phyloP scores from a whole-genome alignment of 805 yeast species.

The Candida ipomoeae region DNA sequence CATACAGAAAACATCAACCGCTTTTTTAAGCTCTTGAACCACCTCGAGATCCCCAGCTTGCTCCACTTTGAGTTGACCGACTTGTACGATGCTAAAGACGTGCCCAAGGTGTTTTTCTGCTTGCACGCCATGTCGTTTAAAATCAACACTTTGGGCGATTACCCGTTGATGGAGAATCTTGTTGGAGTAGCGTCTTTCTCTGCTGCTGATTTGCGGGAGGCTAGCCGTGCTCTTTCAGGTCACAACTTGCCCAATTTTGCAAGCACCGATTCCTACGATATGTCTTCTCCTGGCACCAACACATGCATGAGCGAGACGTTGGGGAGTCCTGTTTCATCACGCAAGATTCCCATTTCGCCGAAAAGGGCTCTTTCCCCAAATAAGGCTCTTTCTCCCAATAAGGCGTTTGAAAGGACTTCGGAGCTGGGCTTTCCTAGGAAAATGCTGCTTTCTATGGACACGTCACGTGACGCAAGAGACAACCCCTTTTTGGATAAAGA shows the following conservation, averaged over 20 bases:
- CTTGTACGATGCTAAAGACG: conserved; percentile 83
- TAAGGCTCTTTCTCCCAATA: no score
- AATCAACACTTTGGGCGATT: conserved; percentile 52
- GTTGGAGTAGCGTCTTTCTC: conserved; percentile 61
- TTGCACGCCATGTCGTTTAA: conserved; percentile 82
- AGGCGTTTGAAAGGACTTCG: no score
- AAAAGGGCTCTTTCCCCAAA: background rate
- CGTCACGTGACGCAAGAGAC: background rate
- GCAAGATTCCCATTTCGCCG: background rate
- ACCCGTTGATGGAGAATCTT: conserved; percentile 59
- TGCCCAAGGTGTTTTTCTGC: conserved; percentile 92
- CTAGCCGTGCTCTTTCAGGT: conserved; percentile 68
- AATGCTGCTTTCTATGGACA: background rate
- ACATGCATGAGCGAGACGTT: conserved; percentile 18
- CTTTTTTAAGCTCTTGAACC: conserved; percentile 67
- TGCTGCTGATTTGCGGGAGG: conserved; percentile 62
- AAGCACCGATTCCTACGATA: conserved; percentile 32
- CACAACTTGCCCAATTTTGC: conserved; percentile 72
- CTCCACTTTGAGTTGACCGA: conserved; percentile 91
- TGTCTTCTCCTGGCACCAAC: conserved; percentile 15
- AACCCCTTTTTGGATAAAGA: conserved; percentile 1
- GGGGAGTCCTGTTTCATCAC: background rate
- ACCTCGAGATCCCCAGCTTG: conserved; percentile 75
- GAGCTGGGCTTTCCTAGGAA: background rate
- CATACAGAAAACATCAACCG: conserved; percentile 90